Percentiles rank a stretch among this genome's conserved stretches.
Evolutionary conservation across 116 monocot species (phyloP).

Genomic region (Posidonia oceanica): DNA sequence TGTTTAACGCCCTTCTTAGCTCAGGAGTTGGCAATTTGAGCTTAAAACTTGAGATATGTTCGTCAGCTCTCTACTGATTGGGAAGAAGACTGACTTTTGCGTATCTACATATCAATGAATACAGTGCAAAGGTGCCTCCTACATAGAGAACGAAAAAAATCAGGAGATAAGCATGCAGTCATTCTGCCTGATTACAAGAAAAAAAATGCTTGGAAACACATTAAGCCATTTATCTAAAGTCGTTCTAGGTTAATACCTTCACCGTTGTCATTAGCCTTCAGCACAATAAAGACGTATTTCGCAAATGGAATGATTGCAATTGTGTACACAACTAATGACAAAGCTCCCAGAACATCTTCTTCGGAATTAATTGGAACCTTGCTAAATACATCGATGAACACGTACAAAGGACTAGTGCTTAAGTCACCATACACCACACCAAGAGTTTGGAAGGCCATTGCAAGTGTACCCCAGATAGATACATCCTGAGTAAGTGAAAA

Average conservation of each 20-base stretch:
- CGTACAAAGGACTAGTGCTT: slow-evolving; percentile 24
- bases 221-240: no score
- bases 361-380: slow-evolving; percentile 77
- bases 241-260: slow-evolving; percentile 44
- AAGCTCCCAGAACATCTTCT: slow-evolving; percentile 67
- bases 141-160: not conserved
- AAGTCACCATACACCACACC: slow-evolving; percentile 86
- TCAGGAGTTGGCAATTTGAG: slow-evolving; percentile 84
- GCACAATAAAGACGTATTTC: slow-evolving; percentile 85
- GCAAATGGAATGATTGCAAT: slow-evolving; percentile 77
- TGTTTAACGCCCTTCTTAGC: slow-evolving; percentile 57
- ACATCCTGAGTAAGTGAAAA: slow-evolving; percentile 31
- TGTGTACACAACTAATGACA: slow-evolving; percentile 86
- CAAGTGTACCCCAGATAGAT: slow-evolving; percentile 42
- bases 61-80: no score
- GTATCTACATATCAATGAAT: slow-evolving; percentile 87
- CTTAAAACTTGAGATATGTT: slow-evolving; percentile 44
- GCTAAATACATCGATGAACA: slow-evolving; percentile 84
- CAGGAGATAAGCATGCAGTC: not conserved
- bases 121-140: slow-evolving; percentile 91
- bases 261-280: slow-evolving; percentile 88
- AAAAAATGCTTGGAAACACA: no score
- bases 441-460: slow-evolving; percentile 94
- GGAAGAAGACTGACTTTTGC: slow-evolving; percentile 48
- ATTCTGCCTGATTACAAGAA: no score